phyloP scores from a whole-genome alignment of 768 basidiomycete genomes.

The Hemileccinum rubropunctum region DNA sequence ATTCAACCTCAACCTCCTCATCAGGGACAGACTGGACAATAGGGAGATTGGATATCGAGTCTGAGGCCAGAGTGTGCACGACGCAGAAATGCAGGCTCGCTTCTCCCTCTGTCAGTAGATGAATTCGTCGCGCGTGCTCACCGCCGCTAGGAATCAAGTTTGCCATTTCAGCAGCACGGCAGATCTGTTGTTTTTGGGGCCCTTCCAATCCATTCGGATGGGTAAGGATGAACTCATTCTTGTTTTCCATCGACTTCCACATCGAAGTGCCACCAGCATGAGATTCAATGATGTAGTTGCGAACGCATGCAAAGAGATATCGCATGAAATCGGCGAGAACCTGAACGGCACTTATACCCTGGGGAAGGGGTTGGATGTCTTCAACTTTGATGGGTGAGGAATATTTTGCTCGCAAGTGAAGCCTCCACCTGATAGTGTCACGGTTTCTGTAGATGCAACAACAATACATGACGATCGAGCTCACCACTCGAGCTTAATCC shows the following conservation, averaged over 20 bases:
- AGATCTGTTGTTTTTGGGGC: constrained; percentile 26
- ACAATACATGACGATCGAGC: too few relatives aligned
- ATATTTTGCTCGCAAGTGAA: constrained; percentile 34
- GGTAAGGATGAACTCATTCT: constrained; percentile 23
- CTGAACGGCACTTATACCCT: constrained; percentile 15
- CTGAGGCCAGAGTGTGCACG: constrained; percentile 36
- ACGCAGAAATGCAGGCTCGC: constrained; percentile 38
- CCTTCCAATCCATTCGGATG: constrained; percentile 34
- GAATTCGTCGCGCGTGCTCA: constrained; percentile 13
- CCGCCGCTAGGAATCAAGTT: constrained; percentile 17
- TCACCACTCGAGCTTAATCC: constrained; percentile 42
- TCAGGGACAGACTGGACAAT: neutral
- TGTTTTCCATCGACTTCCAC: constrained; percentile 21
- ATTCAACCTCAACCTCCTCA: neutral
- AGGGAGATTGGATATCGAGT: constrained; percentile 15
- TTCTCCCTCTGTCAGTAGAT: constrained; percentile 27
- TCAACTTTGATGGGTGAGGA: constrained; percentile 21
- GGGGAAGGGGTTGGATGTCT: constrained; percentile 23
- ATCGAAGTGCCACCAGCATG: constrained; percentile 26
- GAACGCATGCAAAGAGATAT: constrained; percentile 24
- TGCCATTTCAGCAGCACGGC: constrained; percentile 22
- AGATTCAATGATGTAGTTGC: constrained; percentile 20
- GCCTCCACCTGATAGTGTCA: constrained; percentile 25
- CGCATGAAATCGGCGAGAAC: constrained; percentile 28
- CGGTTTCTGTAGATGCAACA: too few relatives aligned